Base-by-base conservation (phyloP, 2,329 filamentous ascomycete species). In the Magnaporthales sp. region DNA sequence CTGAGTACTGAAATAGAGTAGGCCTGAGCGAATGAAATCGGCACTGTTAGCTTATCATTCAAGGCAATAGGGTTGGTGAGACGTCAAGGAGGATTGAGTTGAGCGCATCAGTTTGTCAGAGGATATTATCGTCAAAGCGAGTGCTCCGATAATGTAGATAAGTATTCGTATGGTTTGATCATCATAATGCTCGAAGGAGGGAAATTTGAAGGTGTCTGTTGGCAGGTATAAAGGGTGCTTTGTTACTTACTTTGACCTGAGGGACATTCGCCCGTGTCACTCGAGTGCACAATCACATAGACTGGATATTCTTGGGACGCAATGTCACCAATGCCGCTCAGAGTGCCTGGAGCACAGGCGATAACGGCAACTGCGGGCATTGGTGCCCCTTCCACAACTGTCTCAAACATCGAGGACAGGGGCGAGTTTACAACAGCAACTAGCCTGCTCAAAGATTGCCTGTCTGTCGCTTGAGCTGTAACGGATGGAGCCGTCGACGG, bases 131-230 rank as follows among this genome's bases (percentile, higher is more conserved):
- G 88, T 96, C 93, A 96, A 90, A 74, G 81, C 80, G 85, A 26
- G 3, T 84, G 80, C 90, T 96, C 94, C 93, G 94, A 91, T 93
- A 98, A 98, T 97, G 94, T 98, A 97, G 94, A 97, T 98, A 98
- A 98, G 93, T 93, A 92, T 95, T 96, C 85, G 79, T 83, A 83
- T 80, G 78, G 80, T 85, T 80, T 79, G 79, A 84, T 97, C 93
- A 98, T 97, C 94, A 93, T 90, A 83, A 38, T 62, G 56, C 64
- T 60, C 51, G 51, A 29, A 24, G 9, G n/a, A n/a, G 62, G 38
- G 19, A 30, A 22, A 64, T 19, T 11, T 1, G 24, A 24, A 30
- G 6, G 38, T 24, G 1, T 32, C 15, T 13, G 63, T 10, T 7
- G 51, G 5, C n/a, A 26, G 2, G 26, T 8, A 24, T 22, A 27